These are phyloP conservation scores for Acanthamoeba sp. DNA, from an alignment of 208 protist genomes.

Conservation along the genomic window DNA sequence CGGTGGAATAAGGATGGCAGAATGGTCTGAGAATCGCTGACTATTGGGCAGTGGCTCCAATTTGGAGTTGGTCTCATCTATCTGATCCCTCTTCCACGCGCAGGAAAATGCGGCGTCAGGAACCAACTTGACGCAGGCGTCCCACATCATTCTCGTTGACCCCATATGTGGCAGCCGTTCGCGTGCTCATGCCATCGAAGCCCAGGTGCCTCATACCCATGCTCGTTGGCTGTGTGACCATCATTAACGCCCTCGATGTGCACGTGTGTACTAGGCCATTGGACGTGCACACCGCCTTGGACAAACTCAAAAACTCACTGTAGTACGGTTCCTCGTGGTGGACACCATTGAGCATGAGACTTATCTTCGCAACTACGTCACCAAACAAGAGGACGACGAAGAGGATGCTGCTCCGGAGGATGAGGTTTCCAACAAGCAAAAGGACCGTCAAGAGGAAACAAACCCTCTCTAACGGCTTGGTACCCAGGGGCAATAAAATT, in stretches of 20 bases:
- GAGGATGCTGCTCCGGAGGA: too few relatives aligned
- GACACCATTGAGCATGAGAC: conserved; percentile 64
- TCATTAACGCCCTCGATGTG: not conserved
- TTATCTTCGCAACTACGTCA: conserved; percentile 49
- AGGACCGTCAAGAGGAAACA: too few relatives aligned
- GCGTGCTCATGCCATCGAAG: conserved; percentile 72
- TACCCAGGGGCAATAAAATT: too few relatives aligned
- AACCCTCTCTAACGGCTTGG: too few relatives aligned
- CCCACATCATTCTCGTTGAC: conserved; percentile 79
- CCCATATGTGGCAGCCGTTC: conserved; percentile 68
- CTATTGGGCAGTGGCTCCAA: too few relatives aligned
- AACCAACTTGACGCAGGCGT: conserved; percentile 78
- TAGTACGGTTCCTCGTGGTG: conserved; percentile 51
- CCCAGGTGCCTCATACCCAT: not conserved
- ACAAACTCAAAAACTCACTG: conserved; percentile 48
- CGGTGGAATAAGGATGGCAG: too few relatives aligned
- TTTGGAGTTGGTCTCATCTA: too few relatives aligned
- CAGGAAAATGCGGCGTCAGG: conserved; percentile 81
- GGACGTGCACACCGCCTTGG: conserved; percentile 27
- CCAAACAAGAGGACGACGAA: not conserved
- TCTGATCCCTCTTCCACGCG: not conserved
- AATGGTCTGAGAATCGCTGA: too few relatives aligned
- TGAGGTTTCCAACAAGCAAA: too few relatives aligned
- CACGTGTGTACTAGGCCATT: conserved; percentile 4
- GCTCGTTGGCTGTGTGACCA: not conserved